These are phyloP conservation scores for Metschnikowia peoriensis DNA, from an alignment of 805 yeast genomes.

Conservation along the genomic window DNA sequence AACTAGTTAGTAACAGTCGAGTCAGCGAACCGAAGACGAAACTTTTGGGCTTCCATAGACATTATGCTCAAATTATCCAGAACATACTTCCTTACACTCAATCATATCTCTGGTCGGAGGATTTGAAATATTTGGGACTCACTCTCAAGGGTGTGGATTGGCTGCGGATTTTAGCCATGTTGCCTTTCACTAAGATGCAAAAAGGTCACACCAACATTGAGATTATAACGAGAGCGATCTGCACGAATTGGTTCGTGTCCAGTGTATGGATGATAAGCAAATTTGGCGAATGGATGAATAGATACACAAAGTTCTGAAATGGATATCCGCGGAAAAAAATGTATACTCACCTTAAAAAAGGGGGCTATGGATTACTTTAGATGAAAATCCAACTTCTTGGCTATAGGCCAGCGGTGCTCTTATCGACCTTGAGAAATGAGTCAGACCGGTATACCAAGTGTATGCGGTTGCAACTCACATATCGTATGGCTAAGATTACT, in stretches of 20 bases:
- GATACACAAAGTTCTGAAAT: neutral
- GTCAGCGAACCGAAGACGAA: neutral
- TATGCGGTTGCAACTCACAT: neutral
- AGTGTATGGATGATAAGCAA: neutral
- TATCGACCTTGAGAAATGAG: neutral
- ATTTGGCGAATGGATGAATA: neutral
- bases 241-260: neutral
- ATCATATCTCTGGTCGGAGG: neutral
- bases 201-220: neutral
- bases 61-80: neutral
- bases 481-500: slow-evolving; percentile 2
- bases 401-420: neutral
- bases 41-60: neutral
- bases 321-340: neutral
- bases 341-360: neutral
- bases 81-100: neutral
- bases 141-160: neutral
- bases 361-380: slow-evolving; percentile 2
- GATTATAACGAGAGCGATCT: neutral
- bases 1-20: neutral
- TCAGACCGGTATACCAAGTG: neutral
- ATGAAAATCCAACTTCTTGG: slow-evolving; percentile 2
- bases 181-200: neutral
- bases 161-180: neutral
- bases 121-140: slow-evolving; percentile 1